Base-by-base conservation (phyloP, 2,329 filamentous ascomycete genomes). In the Coniochaeta ligniaria region DNA sequence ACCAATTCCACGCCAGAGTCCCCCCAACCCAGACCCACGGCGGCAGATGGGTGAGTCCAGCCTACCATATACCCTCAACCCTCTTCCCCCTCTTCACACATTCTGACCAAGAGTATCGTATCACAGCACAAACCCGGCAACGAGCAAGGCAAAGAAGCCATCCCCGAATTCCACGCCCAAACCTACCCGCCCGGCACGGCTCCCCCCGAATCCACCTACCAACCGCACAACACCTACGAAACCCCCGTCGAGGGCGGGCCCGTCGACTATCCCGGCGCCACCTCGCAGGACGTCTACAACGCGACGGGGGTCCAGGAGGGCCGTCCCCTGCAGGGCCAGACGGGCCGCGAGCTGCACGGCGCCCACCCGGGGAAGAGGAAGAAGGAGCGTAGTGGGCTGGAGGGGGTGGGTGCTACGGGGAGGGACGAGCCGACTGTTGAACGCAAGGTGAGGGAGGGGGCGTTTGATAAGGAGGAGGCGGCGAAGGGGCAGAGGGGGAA, bases 101-200 rank as follows among this genome's bases (percentile, higher is more conserved):
- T 12, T 11, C 35, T 12, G 12, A 67, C 35, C 63, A 43, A 59
- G n/a, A 35, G 28, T 36, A 26, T 8, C 7, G 28, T 36, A 26
- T 8, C 7, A 20, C 65, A 90, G 86, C 88, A 91, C 72, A 78
- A 85, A 69, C 80, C 82, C 3, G 88, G 88, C 59, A 76, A 80
- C 66, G 80, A 83, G 63, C 80, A 84, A 61, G 83, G 83, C 67
- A 83, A 85, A 65, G 85, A 88, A 59, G 74, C 75, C 26, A 69
- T 73, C 14, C 84, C 84, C 22, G 87, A 89, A 68, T 92, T 89
- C 76, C 76, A 81, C 67, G 81, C 83, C 26, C 65, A 91, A 70
- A 80, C 79, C 1, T 74, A 85, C 38, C 80, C 86, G 0, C 74
- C 87, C 0, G 89, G 89, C 62, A 83, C 83, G 3, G 88, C 89